Base-by-base conservation (phyloP, 768 basidiomycete genomes). In the Dictyophora rubrovolvata region DNA sequence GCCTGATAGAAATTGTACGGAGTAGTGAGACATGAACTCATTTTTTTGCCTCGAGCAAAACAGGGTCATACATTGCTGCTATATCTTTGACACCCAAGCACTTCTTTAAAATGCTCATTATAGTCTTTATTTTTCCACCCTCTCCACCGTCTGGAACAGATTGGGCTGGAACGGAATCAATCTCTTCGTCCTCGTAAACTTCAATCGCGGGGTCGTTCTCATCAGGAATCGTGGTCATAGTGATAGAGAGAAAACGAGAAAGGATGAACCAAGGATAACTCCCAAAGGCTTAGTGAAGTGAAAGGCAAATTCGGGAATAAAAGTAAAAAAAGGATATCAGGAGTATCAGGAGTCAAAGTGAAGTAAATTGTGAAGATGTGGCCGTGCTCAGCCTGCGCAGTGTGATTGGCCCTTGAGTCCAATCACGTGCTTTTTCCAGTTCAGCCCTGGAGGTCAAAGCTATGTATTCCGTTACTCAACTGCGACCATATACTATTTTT, bases 51-150 rank as follows among this genome's bases (percentile, higher is more conserved):
- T 61, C 16, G 37, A 48, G 46, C 51, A 7, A 48, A 48, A 56
- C 54, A 34, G 34, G 34, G 55, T 81, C 85, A 61, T 65, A 93
- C 93, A 96, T 89, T 34, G 93, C 79, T 62, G 93, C 93, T 62
- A 97, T 90, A 69, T 96, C 94, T 73, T 94, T 93, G 48, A 95
- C 92, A 6, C 93, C 93, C 34, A 96, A 77, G 65, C 82, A 93
- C 72, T 87, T 91, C 76, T 92, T 93, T 63, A 94, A 82, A 56
- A 97, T 81, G 68, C 87, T 84, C 17, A 97, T 76, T 53, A 97
- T 90, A 85, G 94, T 93, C 80, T 88, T 93, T 61, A 96, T 77
- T 78, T 89, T 94, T 51, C 91, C 88, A 61, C 91, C 89, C 69
- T 97, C 94, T 34, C 88, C 86, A 47, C 77, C 67, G 60, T 91